Percentiles rank a stretch among this genome's conserved stretches.
phyloP scores from a whole-genome alignment of 179 eudicot genomes.

The Silene noctiflora region DNA sequence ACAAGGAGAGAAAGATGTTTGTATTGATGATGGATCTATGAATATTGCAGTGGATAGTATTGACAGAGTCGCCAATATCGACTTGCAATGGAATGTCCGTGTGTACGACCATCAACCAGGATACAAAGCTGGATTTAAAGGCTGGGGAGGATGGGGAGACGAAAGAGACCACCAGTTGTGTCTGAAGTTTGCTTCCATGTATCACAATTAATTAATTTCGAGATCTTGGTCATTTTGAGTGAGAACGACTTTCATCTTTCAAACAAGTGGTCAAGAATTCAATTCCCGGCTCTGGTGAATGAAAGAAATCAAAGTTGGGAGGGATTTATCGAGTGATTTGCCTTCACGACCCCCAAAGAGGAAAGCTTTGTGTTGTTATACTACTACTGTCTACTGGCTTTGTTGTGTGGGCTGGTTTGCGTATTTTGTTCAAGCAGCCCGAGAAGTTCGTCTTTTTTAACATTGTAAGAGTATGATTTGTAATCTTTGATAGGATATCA shows the following conservation, averaged over 20 bases:
- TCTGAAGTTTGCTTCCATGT: constrained; percentile 80
- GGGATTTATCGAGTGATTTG: too few relatives aligned
- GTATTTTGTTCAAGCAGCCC: neutral
- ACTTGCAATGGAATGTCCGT: constrained; percentile 56
- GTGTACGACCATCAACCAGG: constrained; percentile 57
- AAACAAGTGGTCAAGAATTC: too few relatives aligned
- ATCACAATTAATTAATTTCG: constrained; percentile 27
- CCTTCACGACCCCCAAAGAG: too few relatives aligned
- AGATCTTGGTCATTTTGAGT: too few relatives aligned
- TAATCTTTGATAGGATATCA: neutral
- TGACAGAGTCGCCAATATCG: constrained; percentile 57
- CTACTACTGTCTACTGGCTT: neutral
- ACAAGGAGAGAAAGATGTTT: constrained; percentile 51
- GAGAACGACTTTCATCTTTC: too few relatives aligned
- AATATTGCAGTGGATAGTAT: constrained; percentile 50
- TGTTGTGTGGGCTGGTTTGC: neutral
- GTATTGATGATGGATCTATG: constrained; percentile 62
- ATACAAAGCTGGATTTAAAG: constrained; percentile 81
- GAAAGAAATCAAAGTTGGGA: too few relatives aligned
- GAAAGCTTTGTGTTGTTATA: too few relatives aligned
- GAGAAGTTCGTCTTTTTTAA: neutral
- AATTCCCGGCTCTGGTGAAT: too few relatives aligned
- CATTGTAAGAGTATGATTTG: constrained; percentile 10
- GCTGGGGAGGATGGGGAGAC: constrained; percentile 99
- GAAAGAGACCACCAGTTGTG: constrained; percentile 67